Evolutionary conservation across 1,284 basidiomycete genomes (phyloP).

Genomic region (Rhodotorula sp.): DNA sequence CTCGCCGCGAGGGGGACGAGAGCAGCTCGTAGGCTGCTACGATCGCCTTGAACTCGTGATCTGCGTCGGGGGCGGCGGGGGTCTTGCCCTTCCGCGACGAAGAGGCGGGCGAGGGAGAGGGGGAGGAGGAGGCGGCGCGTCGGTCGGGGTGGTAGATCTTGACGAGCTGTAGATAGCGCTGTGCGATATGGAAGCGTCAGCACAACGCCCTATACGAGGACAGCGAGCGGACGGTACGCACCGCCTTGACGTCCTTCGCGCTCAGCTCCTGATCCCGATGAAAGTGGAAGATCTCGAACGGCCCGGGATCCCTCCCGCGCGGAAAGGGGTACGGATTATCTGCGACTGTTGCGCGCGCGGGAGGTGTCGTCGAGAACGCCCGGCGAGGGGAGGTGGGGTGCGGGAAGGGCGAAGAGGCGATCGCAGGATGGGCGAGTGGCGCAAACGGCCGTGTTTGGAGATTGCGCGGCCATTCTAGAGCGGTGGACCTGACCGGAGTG

Average conservation of each 20-base stretch:
- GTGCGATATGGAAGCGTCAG: not conserved
- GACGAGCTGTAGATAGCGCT: conserved; percentile 33
- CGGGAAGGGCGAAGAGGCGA: no score
- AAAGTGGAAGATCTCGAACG: conserved; percentile 41
- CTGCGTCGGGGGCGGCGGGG: conserved; percentile 5
- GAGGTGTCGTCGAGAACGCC: not conserved
- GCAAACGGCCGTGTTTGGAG: not conserved
- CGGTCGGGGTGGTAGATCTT: conserved; percentile 36
- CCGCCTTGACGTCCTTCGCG: conserved; percentile 20
- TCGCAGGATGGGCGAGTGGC: not conserved
- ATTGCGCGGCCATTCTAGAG: not conserved
- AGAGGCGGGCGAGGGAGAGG: not conserved
- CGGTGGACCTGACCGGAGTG: not conserved
- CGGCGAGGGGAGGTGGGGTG: not conserved
- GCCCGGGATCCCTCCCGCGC: conserved; percentile 21
- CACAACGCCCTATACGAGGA: no score
- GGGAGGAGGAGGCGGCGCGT: not conserved
- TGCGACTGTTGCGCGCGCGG: not conserved
- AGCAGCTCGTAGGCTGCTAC: conserved; percentile 44
- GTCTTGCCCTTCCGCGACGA: conserved; percentile 11
- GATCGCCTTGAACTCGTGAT: conserved; percentile 38
- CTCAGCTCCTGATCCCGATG: conserved; percentile 2
- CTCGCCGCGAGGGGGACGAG: conserved; percentile 34
- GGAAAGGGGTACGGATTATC: conserved; percentile 32
- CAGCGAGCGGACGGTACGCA: not conserved